phyloP scores from a whole-genome alignment of 139 green algal genomes.

The Chlorella sp. region DNA sequence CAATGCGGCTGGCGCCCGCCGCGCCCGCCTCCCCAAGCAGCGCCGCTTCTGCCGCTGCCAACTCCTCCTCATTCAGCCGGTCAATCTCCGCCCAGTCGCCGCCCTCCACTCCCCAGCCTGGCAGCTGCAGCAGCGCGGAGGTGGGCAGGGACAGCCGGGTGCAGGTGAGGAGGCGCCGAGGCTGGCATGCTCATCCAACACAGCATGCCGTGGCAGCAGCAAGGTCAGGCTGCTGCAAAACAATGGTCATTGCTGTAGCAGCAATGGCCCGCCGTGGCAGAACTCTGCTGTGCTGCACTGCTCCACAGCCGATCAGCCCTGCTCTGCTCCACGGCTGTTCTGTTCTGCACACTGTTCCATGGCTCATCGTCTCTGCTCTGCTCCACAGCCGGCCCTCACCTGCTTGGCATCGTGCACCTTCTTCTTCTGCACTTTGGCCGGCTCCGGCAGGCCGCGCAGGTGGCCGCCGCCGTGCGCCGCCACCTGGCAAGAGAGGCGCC shows the following conservation, averaged over 20 bases:
- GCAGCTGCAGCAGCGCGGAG: constrained; percentile 45
- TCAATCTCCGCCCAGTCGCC: constrained; percentile 85
- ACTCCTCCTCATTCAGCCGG: constrained; percentile 67
- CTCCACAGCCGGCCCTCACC: too few species aligned
- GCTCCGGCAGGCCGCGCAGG: constrained; percentile 62
- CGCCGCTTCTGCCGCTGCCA: constrained; percentile 50
- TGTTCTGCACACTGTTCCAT: too few species aligned
- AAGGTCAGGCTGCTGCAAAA: too few species aligned
- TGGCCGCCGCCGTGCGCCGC: constrained; percentile 66
- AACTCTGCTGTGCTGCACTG: too few species aligned
- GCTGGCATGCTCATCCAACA: too few species aligned
- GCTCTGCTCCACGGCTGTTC: too few species aligned
- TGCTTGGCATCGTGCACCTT: constrained; percentile 21
- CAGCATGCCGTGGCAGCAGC: too few species aligned
- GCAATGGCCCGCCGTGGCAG: too few species aligned
- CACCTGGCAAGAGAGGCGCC: constrained; percentile 32
- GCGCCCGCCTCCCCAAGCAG: not conserved
- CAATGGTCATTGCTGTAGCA: too few species aligned
- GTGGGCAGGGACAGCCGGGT: not conserved
- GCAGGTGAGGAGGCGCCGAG: not conserved
- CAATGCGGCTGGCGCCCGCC: constrained; percentile 49
- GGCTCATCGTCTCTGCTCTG: too few species aligned
- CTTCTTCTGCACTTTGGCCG: constrained; percentile 35
- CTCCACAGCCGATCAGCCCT: too few species aligned
- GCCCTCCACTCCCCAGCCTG: constrained; percentile 83